Evolutionary conservation across 257 asterid species (phyloP).

Genomic region (Agastache rugosa): DNA sequence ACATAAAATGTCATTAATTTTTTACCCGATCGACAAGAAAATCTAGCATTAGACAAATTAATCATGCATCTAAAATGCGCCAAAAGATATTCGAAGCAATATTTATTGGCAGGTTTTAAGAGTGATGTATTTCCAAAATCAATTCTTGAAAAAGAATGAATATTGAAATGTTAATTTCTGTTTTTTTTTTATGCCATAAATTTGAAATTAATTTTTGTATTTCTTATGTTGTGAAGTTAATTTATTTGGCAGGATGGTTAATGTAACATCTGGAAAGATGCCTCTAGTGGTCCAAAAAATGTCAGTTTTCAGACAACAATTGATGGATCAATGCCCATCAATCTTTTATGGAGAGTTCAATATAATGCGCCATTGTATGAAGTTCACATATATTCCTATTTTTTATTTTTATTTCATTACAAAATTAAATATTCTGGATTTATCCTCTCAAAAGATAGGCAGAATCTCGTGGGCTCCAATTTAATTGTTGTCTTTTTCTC

Average conservation of each 20-base stretch:
- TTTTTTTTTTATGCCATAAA: not conserved
- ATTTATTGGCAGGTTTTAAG: not conserved
- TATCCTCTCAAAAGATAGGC: constrained; percentile 26
- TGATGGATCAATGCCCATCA: constrained; percentile 48
- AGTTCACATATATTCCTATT: constrained; percentile 21
- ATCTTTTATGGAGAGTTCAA: constrained; percentile 53
- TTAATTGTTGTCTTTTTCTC: constrained; percentile 27
- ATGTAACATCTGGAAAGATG: constrained; percentile 72
- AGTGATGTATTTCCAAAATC: not conserved
- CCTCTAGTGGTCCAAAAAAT: constrained; percentile 63
- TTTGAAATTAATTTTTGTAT: not conserved
- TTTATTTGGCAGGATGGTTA: constrained; percentile 24
- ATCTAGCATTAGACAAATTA: not conserved
- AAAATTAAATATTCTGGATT: constrained; percentile 1
- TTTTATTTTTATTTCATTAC: not conserved
- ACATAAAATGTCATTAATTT: not conserved
- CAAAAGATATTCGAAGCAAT: not conserved
- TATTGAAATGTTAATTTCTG: not conserved
- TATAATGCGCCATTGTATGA: constrained; percentile 37
- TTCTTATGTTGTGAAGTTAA: constrained; percentile 30
- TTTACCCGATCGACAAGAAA: not conserved
- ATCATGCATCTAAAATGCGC: not conserved
- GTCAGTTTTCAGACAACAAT: constrained; percentile 61
- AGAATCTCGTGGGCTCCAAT: constrained; percentile 49
- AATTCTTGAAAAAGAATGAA: not conserved